Percentiles rank a stretch among this genome's conserved stretches.
These are phyloP conservation scores for Gelatoporia subvermispora DNA, from an alignment of 768 basidiomycete genomes.

Conservation along the genomic window DNA sequence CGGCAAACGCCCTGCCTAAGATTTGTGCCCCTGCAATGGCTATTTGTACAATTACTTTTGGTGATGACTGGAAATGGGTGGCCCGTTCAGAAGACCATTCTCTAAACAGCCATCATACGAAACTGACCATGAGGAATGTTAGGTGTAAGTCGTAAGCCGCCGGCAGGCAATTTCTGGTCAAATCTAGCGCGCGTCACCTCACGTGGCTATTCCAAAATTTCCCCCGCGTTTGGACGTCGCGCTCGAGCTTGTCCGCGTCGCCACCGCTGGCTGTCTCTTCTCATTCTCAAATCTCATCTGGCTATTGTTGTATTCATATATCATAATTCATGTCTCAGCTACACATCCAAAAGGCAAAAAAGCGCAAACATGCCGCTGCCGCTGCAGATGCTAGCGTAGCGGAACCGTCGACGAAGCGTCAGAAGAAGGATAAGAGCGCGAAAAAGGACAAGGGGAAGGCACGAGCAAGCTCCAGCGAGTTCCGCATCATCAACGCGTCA, in stretches of 20 bases:
- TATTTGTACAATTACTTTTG: constrained; percentile 75
- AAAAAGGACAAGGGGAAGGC: constrained; percentile 23
- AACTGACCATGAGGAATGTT: not conserved
- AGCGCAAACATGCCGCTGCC: constrained; percentile 42
- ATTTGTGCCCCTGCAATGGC: constrained; percentile 72
- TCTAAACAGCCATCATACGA: not conserved
- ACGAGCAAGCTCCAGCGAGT: constrained; percentile 36
- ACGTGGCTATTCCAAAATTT: no score
- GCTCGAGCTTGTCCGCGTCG: no score
- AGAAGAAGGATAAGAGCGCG: constrained; percentile 28
- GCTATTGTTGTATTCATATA: no score
- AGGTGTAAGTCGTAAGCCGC: no score
- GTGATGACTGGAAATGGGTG: constrained; percentile 55
- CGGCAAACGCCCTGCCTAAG: constrained; percentile 85
- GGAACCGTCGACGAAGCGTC: constrained; percentile 25
- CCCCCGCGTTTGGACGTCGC: no score
- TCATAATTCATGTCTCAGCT: constrained; percentile 13
- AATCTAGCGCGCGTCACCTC: no score
- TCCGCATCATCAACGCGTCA: constrained; percentile 57
- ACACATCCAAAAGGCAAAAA: constrained; percentile 32
- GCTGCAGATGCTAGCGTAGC: constrained; percentile 9
- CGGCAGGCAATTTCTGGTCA: no score
- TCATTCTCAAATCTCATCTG: no score
- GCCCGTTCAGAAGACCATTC: not conserved
- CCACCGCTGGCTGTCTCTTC: no score